Base-by-base conservation (phyloP, 257 asterid species). In the Solanum commersonii region DNA sequence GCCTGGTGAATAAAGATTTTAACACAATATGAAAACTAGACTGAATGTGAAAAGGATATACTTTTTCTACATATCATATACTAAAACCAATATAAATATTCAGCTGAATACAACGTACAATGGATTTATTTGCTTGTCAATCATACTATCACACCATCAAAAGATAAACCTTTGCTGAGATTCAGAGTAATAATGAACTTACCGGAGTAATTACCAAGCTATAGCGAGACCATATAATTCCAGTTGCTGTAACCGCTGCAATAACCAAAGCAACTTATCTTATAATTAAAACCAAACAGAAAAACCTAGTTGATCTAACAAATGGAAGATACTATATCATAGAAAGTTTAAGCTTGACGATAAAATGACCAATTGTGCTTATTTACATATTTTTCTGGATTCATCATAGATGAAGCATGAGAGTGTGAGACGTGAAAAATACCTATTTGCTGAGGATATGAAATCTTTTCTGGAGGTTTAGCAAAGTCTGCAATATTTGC, bases 141-240 rank as follows among this genome's bases (percentile, higher is more conserved):
- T 81, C 85, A 81, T 46, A 81, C 68, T 81, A 0, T 9, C 34
- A 44, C 85, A 81, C 65, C 27, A 29, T 27, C 15, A 79, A 79
- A 27, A 44, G 2, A 27, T 1, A 79, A 44, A 44, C 67, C 9
- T 79, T 3, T 4, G 6, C 40, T 44, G 85, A 44, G 67, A 10
- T 29, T 31, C 44, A 18, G 86, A 18, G 70, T 49, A 82, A 49
- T 31, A 18, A 18, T 27, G 84, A 73, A 94, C 95, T 94, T 89
- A 94, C 98, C 78, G 96, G 98, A 68, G 91, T 94, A 86, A 94
- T 92, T 70, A 94, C 98, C 60, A 92, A 91, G 89, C 98, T 94
- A 92, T 94, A 93, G 82, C 98, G 96, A 25, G 98, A 92, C 98
- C 98, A 94, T 87, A 94, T 91, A 90, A 94, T 56, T 87, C 96